Percentiles rank a stretch among this genome's conserved stretches.
phyloP scores from a whole-genome alignment of 306 rosid genomes.

The Heteromeles arbutifolia region DNA sequence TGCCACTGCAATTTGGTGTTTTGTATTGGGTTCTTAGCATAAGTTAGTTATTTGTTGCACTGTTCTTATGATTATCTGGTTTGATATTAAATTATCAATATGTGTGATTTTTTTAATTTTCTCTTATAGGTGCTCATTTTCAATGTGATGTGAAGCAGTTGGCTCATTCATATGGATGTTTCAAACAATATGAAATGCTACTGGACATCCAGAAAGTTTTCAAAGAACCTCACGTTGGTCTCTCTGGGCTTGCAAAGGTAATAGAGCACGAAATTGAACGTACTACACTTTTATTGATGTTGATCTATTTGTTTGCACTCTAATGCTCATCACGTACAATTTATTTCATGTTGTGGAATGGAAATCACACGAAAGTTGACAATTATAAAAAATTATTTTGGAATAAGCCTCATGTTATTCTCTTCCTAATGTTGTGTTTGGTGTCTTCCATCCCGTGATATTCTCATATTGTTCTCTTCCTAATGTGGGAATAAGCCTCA shows the following conservation, averaged over 20 bases:
- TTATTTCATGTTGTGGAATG: not conserved
- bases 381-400: too few relatives aligned
- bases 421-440: too few relatives aligned
- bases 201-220: constrained; percentile 71
- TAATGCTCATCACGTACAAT: constrained; percentile 8
- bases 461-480: not conserved
- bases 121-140: constrained; percentile 71
- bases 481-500: not conserved
- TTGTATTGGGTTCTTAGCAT: too few relatives aligned
- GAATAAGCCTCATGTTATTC: too few relatives aligned
- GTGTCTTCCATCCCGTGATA: not conserved
- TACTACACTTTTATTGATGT: not conserved
- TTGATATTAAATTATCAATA: too few relatives aligned
- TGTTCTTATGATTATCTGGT: too few relatives aligned
- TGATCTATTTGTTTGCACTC: not conserved
- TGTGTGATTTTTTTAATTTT: too few relatives aligned
- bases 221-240: constrained; percentile 74
- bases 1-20: too few relatives aligned
- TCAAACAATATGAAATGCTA: constrained; percentile 71
- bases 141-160: constrained; percentile 80
- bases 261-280: not conserved
- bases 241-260: constrained; percentile 85
- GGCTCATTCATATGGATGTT: constrained; percentile 74
- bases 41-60: too few relatives aligned
- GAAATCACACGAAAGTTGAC: too few relatives aligned